Evolutionary conservation across 495 filamentous ascomycete genomes (phyloP).

Genomic region (Melanomma pulvis-pyrius): DNA sequence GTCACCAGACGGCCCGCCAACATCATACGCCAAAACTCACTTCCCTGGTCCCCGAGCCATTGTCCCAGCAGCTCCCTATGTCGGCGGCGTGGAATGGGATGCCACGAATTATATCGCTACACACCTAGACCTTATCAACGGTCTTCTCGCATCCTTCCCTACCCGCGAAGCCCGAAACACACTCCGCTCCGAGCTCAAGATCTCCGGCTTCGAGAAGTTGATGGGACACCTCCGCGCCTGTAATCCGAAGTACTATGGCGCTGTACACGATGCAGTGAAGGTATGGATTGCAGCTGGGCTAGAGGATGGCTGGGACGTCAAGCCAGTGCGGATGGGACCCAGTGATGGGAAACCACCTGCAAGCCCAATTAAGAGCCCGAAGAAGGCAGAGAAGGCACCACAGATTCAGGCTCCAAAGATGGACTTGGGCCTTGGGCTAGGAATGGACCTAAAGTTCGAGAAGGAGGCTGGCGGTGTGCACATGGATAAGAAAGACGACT

Average conservation of each 20-base stretch:
- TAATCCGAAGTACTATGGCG: conserved; percentile 95
- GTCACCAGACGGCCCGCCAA: conserved; percentile 20
- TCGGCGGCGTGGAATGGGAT: conserved; percentile 98
- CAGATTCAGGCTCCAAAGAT: conserved; percentile 43
- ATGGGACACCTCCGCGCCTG: conserved; percentile 84
- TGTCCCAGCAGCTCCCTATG: conserved; percentile 92
- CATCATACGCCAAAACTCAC: conserved; percentile 66
- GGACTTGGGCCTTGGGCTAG: conserved; percentile 39
- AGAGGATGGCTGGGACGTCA: conserved; percentile 85
- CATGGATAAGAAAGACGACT: conserved; percentile 17
- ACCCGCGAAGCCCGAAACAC: conserved; percentile 72
- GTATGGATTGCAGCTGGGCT: conserved; percentile 87
- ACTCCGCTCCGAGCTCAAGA: conserved; percentile 72
- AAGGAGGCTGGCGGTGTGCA: conserved; percentile 12
- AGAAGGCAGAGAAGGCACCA: conserved; percentile 40
- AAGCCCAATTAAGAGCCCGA: conserved; percentile 46
- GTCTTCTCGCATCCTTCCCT: conserved; percentile 80
- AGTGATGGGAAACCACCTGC: conserved; percentile 40
- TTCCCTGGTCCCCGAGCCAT: conserved; percentile 89
- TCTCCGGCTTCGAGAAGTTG: conserved; percentile 88
- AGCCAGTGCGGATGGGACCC: conserved; percentile 71
- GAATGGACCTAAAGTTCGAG: conserved; percentile 25
- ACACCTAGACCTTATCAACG: conserved; percentile 92
- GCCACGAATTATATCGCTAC: conserved; percentile 93
- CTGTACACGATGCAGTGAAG: conserved; percentile 83